Base-by-base conservation (phyloP, 306 rosid genomes). In the Neltuma alba region DNA sequence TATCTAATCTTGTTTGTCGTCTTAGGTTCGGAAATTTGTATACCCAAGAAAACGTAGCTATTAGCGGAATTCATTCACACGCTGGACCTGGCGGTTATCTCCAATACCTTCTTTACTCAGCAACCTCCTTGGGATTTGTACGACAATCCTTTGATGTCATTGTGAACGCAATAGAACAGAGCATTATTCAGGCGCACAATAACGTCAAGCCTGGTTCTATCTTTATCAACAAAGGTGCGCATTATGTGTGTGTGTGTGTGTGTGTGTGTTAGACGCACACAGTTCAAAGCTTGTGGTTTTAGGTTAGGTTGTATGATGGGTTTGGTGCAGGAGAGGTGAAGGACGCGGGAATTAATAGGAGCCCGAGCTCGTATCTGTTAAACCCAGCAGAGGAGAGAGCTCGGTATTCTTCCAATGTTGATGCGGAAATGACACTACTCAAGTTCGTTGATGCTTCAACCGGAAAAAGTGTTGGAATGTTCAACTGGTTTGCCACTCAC, bases 21-120 rank as follows among this genome's bases (percentile, higher is more conserved):
- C 70, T 60, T 79, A 90, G 96, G 89, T 92, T 80, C 21, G 97
- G 96, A 58, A 74, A 87, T 47, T 44, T 94, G 58, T 94, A 92
- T 28, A 90, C 81, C 0, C 87, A 90, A 85, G 94, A 94, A 80
- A 94, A 92, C 70, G 87, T 92, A 75, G 98, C 97, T 36, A 92
- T 94, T 7, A 94, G 96, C 75, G 98, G 97, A 40, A 94, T 70
- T 85, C 96, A 90, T 67, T 90, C 98, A 7, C 98, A 92, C 76
- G 97, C 97, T 6, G 97, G 97, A 21, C 98, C 98, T 0, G 97
- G 98, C 8, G 98, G 98, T 38, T 94, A 90, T 72, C 76, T 92
- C 23, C 98, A 94, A 55, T 94, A 94, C 15, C 15, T 89, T 72
- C 82, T 90, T n/a, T 94, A 94, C 76, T 79, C 97, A 2, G 69